Evolutionary conservation across 441 rosid genomes (phyloP).

Genomic region (Adansonia grandidieri): DNA sequence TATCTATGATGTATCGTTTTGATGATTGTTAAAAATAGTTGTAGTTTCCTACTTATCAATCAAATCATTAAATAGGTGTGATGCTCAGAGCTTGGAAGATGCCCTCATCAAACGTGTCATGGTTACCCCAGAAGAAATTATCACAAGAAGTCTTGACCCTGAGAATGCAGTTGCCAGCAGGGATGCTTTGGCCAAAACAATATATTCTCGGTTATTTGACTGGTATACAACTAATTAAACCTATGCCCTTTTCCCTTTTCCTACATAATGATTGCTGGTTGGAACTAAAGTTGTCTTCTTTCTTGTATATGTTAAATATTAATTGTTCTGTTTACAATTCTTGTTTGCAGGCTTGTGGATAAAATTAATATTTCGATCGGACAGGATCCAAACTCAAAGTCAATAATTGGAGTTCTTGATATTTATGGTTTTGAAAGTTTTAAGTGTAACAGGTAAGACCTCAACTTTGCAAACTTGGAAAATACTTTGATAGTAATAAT

Average conservation of each 20-base stretch:
- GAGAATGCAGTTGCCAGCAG: slow-evolving; percentile 82
- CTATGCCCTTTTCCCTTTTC: slow-evolving; percentile 16
- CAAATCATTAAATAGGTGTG: slow-evolving; percentile 56
- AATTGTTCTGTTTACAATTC: slow-evolving; percentile 14
- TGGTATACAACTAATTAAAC: slow-evolving; percentile 57
- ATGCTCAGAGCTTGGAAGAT: slow-evolving; percentile 94
- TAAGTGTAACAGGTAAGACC: slow-evolving; percentile 81
- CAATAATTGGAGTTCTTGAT: slow-evolving; percentile 95
- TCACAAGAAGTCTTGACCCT: slow-evolving; percentile 98
- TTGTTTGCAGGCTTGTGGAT: slow-evolving; percentile 84
- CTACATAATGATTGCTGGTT: background rate
- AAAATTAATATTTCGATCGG: slow-evolving; percentile 94
- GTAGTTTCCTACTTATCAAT: background rate
- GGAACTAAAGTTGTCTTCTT: slow-evolving; percentile 4
- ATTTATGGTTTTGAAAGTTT: slow-evolving; percentile 99
- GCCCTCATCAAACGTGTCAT: slow-evolving; percentile 98
- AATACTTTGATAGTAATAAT: background rate
- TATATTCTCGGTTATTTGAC: slow-evolving; percentile 97
- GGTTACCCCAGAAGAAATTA: slow-evolving; percentile 99
- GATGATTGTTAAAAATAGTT: slow-evolving; percentile 8
- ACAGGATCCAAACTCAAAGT: slow-evolving; percentile 96
- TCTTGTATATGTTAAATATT: slow-evolving; percentile 13
- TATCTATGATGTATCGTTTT: background rate
- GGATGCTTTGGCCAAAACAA: slow-evolving; percentile 98
- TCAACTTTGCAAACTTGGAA: slow-evolving; percentile 21